These are phyloP conservation scores for Huntiella bhutanensis DNA, from an alignment of 2,329 filamentous ascomycete genomes.

Conservation along the genomic window DNA sequence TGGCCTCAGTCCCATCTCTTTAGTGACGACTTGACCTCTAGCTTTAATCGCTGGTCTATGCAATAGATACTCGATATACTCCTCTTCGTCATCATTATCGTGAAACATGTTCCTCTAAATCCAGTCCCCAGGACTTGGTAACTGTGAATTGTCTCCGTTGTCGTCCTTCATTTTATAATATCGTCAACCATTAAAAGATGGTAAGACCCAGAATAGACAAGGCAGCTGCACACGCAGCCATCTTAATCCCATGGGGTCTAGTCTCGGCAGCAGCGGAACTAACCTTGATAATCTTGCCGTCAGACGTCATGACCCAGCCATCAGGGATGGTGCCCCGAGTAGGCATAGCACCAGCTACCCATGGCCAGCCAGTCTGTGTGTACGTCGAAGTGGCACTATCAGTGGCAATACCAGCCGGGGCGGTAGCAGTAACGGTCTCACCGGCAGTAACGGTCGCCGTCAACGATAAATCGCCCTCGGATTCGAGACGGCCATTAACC, in stretches of 20 bases:
- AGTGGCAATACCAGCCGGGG: slow-evolving; percentile 47
- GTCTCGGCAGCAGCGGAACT: slow-evolving; percentile 33
- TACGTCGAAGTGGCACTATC: slow-evolving; percentile 32
- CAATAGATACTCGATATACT: too few relatives aligned
- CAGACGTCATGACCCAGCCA: slow-evolving; percentile 63
- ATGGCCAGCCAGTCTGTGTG: slow-evolving; percentile 47
- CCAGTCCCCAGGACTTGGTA: too few relatives aligned
- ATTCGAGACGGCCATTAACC: slow-evolving; percentile 49
- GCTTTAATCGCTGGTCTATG: too few relatives aligned
- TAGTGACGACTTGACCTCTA: too few relatives aligned
- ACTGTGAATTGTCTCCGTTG: too few relatives aligned
- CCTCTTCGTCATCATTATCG: too few relatives aligned
- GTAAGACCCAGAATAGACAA: not conserved
- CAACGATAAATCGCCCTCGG: slow-evolving; percentile 29
- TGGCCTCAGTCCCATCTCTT: too few relatives aligned
- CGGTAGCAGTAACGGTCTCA: slow-evolving; percentile 46
- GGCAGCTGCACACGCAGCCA: slow-evolving; percentile 1
- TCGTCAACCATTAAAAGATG: not conserved
- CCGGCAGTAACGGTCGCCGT: slow-evolving; percentile 34
- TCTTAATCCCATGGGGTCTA: slow-evolving; percentile 13
- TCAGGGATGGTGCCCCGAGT: slow-evolving; percentile 44
- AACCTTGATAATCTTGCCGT: slow-evolving; percentile 61
- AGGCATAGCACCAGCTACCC: slow-evolving; percentile 37
- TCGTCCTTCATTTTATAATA: too few relatives aligned
- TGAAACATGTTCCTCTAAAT: too few relatives aligned